Conservation (phyloP, 768 basidiomycete genomes). For the Leucosporidium scottii region DNA sequence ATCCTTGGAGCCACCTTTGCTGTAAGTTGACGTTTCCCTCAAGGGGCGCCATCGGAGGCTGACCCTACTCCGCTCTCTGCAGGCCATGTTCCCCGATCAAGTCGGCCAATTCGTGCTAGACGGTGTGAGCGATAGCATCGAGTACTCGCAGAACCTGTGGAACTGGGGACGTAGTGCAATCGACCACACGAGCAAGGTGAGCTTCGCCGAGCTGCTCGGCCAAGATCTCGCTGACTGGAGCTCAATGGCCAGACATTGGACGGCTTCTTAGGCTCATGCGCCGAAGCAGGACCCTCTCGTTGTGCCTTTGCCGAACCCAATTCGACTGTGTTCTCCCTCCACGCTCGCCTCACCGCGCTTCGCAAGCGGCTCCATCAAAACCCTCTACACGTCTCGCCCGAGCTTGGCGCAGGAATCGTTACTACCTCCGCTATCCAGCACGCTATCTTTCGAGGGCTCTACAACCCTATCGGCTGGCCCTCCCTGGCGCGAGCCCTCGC, state of each 20-base stretch:
- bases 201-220: background rate
- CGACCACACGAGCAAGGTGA: conserved; percentile 22
- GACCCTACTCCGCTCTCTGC: conserved; percentile 26
- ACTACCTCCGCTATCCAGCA: too few relatives aligned
- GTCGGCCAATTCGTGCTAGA: conserved; percentile 17
- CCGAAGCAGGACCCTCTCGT: conserved; percentile 13
- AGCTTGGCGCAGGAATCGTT: too few relatives aligned
- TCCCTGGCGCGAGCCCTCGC: conserved; percentile 18
- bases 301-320: conserved; percentile 17
- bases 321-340: background rate
- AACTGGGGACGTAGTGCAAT: conserved; percentile 22
- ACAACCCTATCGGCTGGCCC: conserved; percentile 17
- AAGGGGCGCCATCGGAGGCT: too few relatives aligned
- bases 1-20: conserved; percentile 34
- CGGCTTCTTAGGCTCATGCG: conserved; percentile 29
- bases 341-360: too few relatives aligned
- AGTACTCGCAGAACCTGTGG: conserved; percentile 14
- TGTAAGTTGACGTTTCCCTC: too few relatives aligned
- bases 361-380: too few relatives aligned
- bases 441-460: too few relatives aligned
- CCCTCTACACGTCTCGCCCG: too few relatives aligned
- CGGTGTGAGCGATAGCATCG: conserved; percentile 15
- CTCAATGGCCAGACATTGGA: conserved; percentile 2
- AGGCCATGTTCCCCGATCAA: background rate
- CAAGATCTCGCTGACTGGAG: background rate